These are phyloP conservation scores for Biscogniauxia mediterranea DNA, from an alignment of 2,329 filamentous ascomycete genomes.

Conservation along the genomic window DNA sequence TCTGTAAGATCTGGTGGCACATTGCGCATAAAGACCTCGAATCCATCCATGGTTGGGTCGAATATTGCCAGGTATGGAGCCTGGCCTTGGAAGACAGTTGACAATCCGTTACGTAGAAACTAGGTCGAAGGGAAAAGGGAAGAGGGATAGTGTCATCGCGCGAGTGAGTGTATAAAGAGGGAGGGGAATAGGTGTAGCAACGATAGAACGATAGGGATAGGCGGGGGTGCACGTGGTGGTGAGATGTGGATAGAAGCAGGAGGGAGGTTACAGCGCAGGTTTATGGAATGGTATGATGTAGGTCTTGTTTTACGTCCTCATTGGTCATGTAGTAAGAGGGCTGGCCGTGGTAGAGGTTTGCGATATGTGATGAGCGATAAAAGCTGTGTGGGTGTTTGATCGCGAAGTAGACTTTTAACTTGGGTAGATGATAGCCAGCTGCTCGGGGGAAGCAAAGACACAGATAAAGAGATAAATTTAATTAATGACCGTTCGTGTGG, in stretches of 20 bases:
- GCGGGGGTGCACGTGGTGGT: background rate
- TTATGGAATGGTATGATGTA: background rate
- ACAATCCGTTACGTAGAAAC: background rate
- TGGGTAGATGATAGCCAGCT: no score
- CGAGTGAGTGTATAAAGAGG: background rate
- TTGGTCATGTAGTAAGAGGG: background rate
- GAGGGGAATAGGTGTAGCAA: background rate
- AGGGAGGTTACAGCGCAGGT: background rate
- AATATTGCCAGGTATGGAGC: background rate
- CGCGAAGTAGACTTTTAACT: background rate
- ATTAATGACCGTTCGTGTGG: no score
- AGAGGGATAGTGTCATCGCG: background rate
- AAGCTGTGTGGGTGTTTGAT: background rate
- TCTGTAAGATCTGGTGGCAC: conserved; percentile 43
- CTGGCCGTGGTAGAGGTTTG: background rate
- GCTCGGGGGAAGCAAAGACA: no score
- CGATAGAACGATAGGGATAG: no score
- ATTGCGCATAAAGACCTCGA: conserved; percentile 47
- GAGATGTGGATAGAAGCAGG: background rate
- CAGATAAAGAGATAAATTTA: no score
- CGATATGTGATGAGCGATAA: background rate
- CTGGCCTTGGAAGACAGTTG: background rate
- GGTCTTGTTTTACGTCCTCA: background rate
- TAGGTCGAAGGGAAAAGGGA: no score
- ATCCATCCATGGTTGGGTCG: conserved; percentile 16